phyloP scores from a whole-genome alignment of 2,329 filamentous ascomycete genomes.

The Whalleya microplaca region DNA sequence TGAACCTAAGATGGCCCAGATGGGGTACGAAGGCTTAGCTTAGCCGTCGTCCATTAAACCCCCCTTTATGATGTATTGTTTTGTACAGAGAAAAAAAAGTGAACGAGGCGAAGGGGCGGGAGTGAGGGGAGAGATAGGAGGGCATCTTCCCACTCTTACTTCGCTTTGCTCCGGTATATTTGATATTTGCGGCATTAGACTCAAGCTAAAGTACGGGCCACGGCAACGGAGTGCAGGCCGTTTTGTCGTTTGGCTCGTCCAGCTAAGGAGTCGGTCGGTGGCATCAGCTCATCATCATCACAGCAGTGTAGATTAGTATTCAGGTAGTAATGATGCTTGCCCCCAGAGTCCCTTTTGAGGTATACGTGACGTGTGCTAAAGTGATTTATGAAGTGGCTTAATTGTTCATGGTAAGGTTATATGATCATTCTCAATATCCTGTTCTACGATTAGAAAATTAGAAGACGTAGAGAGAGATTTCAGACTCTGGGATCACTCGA shows the following conservation, averaged over 20 bases:
- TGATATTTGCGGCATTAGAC: slow-evolving; percentile 14
- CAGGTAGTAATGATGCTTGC: slow-evolving; percentile 2
- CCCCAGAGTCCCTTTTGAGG: no score
- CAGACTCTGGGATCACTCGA: no score
- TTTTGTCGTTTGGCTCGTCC: slow-evolving; percentile 20
- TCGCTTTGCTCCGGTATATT: slow-evolving; percentile 7
- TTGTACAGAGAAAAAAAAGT: slow-evolving; percentile 22
- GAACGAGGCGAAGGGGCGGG: slow-evolving; percentile 1
- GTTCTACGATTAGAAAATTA: no score
- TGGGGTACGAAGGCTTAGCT: background rate
- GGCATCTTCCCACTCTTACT: slow-evolving; percentile 8
- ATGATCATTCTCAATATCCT: no score
- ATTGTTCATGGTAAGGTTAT: no score
- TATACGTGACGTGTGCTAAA: no score
- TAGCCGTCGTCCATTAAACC: slow-evolving; percentile 8
- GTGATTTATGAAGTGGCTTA: no score
- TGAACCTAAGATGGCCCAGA: background rate
- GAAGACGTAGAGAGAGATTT: no score
- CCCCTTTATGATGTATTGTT: slow-evolving; percentile 10
- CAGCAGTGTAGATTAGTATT: slow-evolving; percentile 21
- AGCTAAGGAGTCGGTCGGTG: slow-evolving; percentile 5
- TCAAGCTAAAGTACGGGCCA: slow-evolving; percentile 7
- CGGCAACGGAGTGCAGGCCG: slow-evolving; percentile 39
- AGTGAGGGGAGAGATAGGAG: slow-evolving; percentile 4
- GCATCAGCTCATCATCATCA: slow-evolving; percentile 8